Conservation (phyloP, 1,139 yeast genomes). For the Yamadazyma blattariae region DNA sequence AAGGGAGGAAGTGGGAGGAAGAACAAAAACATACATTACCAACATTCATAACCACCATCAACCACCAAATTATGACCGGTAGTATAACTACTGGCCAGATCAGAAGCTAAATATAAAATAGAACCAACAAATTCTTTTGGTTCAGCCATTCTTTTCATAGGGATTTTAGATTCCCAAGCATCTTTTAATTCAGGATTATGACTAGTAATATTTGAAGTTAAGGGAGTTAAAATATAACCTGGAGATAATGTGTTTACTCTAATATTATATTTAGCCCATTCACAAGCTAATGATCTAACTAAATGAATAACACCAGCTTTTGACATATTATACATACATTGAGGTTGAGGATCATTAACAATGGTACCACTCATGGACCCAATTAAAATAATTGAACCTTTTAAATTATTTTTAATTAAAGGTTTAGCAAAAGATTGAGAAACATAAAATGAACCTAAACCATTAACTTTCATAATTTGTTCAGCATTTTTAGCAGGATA, state of each 20-base stretch:
- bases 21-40: slow-evolving; percentile 20
- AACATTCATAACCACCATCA: slow-evolving; percentile 47
- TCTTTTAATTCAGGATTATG: slow-evolving; percentile 48
- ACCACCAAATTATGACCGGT: slow-evolving; percentile 52
- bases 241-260: slow-evolving; percentile 48
- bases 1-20: no score
- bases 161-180: slow-evolving; percentile 47
- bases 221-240: slow-evolving; percentile 49
- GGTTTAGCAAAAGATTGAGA: slow-evolving; percentile 62
- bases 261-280: slow-evolving; percentile 51
- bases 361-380: slow-evolving; percentile 52
- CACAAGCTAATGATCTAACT: slow-evolving; percentile 48
- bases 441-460: slow-evolving; percentile 73
- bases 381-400: slow-evolving; percentile 43
- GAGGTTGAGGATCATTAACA: slow-evolving; percentile 52
- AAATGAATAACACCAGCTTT: slow-evolving; percentile 51
- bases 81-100: slow-evolving; percentile 44
- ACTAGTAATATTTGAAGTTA: slow-evolving; percentile 45
- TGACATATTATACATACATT: slow-evolving; percentile 50
- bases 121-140: slow-evolving; percentile 50
- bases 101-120: slow-evolving; percentile 46
- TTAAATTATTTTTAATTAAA: slow-evolving; percentile 55
- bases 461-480: slow-evolving; percentile 66
- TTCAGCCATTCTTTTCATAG: slow-evolving; percentile 52
- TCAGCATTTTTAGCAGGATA: slow-evolving; percentile 74